Percentiles rank a stretch among this genome's conserved stretches.
Conservation (phyloP, 345 rosid species). For the Tarenaya hassleriana region DNA sequence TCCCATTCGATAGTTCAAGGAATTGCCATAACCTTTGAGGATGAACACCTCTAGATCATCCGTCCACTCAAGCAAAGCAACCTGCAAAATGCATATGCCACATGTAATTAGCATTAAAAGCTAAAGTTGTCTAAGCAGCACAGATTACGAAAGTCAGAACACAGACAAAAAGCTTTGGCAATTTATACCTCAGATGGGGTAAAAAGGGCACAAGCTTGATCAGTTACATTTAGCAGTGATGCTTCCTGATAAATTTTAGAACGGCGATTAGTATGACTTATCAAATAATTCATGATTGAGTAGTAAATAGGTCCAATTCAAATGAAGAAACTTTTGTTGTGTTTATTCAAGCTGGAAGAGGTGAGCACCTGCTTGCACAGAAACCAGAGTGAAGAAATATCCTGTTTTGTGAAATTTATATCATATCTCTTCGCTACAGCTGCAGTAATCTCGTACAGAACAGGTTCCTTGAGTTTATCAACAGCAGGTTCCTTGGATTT, state of each 20-base stretch:
- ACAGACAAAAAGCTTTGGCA: neutral
- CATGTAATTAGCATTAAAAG: conserved; percentile 21
- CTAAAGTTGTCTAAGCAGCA: conserved; percentile 1
- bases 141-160: neutral
- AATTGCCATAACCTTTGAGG: conserved; percentile 79
- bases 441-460: conserved; percentile 60
- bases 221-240: conserved; percentile 68
- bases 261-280: neutral
- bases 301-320: neutral
- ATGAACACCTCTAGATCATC: conserved; percentile 81
- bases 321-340: neutral
- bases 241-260: conserved; percentile 58
- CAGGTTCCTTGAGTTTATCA: conserved; percentile 74
- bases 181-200: conserved; percentile 62
- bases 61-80: conserved; percentile 90
- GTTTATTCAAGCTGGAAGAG: conserved; percentile 7
- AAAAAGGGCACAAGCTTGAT: conserved; percentile 88
- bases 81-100: conserved; percentile 33
- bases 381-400: conserved; percentile 83
- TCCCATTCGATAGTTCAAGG: conserved; percentile 85
- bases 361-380: conserved; percentile 74
- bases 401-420: conserved; percentile 65
- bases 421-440: conserved; percentile 52
- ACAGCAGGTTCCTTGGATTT: conserved; percentile 62
- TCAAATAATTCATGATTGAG: neutral